Evolutionary conservation across 106 monocot genomes (phyloP).

Genomic region (Apostasia ramifera): DNA sequence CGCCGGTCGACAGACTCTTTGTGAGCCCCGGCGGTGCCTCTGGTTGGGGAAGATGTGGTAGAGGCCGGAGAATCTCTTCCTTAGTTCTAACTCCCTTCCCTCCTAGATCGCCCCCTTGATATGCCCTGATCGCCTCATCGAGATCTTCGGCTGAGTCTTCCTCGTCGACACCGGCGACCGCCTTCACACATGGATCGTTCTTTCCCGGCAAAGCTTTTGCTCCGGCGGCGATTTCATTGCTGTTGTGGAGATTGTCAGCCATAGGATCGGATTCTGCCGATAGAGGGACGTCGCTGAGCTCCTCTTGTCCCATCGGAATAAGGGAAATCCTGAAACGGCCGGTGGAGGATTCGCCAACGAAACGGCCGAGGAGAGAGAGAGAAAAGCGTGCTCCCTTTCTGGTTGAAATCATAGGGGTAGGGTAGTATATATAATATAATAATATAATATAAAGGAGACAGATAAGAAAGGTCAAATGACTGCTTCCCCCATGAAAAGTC

Average conservation of each 20-base stretch:
- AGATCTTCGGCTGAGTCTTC: background rate
- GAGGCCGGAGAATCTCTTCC: conserved; percentile 22
- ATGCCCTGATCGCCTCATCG: too few relatives aligned
- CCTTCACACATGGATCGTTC: background rate
- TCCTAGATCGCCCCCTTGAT: too few relatives aligned
- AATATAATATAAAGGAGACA: too few relatives aligned
- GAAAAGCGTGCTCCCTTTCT: background rate
- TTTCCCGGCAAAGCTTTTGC: background rate
- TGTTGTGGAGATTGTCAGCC: background rate
- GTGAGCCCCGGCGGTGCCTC: conserved; percentile 57
- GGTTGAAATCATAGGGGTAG: background rate
- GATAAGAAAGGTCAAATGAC: conserved; percentile 1
- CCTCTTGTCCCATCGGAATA: conserved; percentile 18
- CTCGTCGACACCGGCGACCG: background rate
- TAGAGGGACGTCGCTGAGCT: conserved; percentile 7
- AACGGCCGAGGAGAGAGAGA: too few relatives aligned
- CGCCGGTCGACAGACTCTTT: conserved; percentile 12
- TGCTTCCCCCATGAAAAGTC: too few relatives aligned
- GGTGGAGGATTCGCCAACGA: background rate
- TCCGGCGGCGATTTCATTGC: background rate
- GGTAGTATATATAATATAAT: too few relatives aligned
- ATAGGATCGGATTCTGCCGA: background rate
- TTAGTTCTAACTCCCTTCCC: background rate
- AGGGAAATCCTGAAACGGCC: background rate
- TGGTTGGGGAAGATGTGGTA: conserved; percentile 68